phyloP scores from a whole-genome alignment of 2,329 filamentous ascomycete genomes.

The Colletotrichum sp. region DNA sequence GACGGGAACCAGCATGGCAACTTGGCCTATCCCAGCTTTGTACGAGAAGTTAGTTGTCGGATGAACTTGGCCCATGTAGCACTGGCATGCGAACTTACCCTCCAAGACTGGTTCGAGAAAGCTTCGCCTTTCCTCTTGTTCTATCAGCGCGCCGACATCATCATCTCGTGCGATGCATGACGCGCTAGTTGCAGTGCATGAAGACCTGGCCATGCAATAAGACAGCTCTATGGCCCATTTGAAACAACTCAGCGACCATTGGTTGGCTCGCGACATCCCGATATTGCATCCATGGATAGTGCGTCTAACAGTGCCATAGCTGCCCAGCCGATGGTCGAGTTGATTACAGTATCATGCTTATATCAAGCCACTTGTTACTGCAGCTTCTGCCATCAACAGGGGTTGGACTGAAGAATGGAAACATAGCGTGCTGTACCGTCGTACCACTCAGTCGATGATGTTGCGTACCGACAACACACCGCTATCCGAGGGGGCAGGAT shows the following conservation, averaged over 20 bases:
- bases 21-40: neutral
- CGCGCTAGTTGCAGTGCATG: neutral
- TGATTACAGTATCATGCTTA: neutral
- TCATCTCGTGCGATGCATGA: neutral
- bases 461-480: slow-evolving; percentile 26
- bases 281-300: neutral
- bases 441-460: neutral
- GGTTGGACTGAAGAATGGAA: neutral
- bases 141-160: neutral
- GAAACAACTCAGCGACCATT: neutral
- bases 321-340: neutral
- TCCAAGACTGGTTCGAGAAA: neutral
- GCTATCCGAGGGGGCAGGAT: slow-evolving; percentile 10
- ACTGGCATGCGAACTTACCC: neutral
- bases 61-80: neutral
- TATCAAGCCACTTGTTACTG: neutral
- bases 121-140: neutral
- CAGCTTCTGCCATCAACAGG: neutral
- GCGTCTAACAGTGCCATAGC: neutral
- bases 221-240: neutral
- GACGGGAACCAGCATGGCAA: neutral
- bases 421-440: neutral
- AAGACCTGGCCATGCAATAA: neutral
- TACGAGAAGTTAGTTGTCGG: neutral
- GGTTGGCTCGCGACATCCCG: neutral